Evolutionary conservation across 2,329 filamentous ascomycete genomes (phyloP), one percentile per base, ranked within the genome.

Genomic region (Penicillium sp.): DNA sequence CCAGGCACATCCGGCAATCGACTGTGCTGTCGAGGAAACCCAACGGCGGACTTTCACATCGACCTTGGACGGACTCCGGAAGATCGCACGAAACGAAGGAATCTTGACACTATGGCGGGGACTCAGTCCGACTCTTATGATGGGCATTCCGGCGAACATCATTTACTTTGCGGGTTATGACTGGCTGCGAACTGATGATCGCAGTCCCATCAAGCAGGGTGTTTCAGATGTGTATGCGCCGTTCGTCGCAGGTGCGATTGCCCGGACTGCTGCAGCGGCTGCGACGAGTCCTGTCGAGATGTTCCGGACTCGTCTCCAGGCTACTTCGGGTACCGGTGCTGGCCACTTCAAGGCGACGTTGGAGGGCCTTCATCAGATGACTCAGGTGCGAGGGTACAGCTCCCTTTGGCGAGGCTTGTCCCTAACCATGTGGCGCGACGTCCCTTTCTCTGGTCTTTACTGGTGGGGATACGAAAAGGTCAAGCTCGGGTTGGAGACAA

Each of bases 151-250:
- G 0, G 87, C 82, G 16, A 98, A 98, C 61, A 92, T 98, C 51
- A 96, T 98, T 50, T 98, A 98, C 67, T 95, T 96, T 57, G 93
- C 92, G 9, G 92, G 92, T 26, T 98, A 98, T 65, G 92, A 98
- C 59, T 95, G 88, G 84, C 64, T 98, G 41, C 81, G 92, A 23
- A 84, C 76, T 48, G 84, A 85, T 54, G 69, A 72, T 1, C 69
- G 68, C 28, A 94, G 85, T 51, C 89, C 88, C 0, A 76, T 96
- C 45, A 75, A 74, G 23, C 72, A 70, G 28, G 51, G 74, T 13
- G 60, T 82, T 7, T 75, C 76, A 10, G 85, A 90, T 49, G 74
- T 77, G 6, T 87, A 85, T 51, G 80, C 85, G 4, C 88, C 92
- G 0, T 73, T 98, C 1, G 72, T 85, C 1, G 87, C 87, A 2